Evolutionary conservation across 202 grass and related monocot genomes (phyloP).

Genomic region (Setaria viridis): DNA sequence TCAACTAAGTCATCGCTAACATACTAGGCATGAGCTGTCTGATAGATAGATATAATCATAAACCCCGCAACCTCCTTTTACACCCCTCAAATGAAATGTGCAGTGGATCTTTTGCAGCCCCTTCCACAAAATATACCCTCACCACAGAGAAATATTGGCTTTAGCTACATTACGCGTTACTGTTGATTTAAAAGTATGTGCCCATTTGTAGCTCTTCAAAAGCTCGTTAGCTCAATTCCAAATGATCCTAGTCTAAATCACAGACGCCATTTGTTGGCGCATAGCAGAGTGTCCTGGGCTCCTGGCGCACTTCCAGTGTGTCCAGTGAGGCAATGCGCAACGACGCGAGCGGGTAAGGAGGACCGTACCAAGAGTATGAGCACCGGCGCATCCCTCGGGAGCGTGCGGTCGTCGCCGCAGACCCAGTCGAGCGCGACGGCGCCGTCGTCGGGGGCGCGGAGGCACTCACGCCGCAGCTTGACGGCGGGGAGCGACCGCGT

Average conservation of each 20-base stretch:
- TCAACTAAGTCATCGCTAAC: not conserved
- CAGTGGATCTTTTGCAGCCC: not conserved
- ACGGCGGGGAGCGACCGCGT: constrained; percentile 69
- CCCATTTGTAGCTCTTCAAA: not conserved
- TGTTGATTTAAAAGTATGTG: not conserved
- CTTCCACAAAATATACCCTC: not conserved
- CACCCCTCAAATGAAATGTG: not conserved
- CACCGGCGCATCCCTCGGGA: constrained; percentile 68
- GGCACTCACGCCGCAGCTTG: constrained; percentile 67
- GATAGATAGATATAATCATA: not conserved
- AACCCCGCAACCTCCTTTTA: not conserved
- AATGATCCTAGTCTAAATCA: not conserved
- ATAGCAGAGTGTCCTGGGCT: not conserved
- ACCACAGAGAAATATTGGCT: constrained; percentile 4
- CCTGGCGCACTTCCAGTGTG: not conserved
- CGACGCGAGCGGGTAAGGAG: constrained; percentile 12
- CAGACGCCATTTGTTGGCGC: not conserved
- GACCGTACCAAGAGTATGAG: constrained; percentile 80
- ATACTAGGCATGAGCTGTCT: not conserved
- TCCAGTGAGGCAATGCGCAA: not conserved
- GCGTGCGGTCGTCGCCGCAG: constrained; percentile 59
- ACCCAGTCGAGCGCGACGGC: constrained; percentile 92
- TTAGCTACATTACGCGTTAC: not conserved
- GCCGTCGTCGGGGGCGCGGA: constrained; percentile 77
- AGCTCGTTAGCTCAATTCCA: not conserved